A percentile compares a stretch with the other conserved stretches of the same genome.
Conservation (phyloP, 1,284 basidiomycete species). For the Ustilago bromivora region DNA sequence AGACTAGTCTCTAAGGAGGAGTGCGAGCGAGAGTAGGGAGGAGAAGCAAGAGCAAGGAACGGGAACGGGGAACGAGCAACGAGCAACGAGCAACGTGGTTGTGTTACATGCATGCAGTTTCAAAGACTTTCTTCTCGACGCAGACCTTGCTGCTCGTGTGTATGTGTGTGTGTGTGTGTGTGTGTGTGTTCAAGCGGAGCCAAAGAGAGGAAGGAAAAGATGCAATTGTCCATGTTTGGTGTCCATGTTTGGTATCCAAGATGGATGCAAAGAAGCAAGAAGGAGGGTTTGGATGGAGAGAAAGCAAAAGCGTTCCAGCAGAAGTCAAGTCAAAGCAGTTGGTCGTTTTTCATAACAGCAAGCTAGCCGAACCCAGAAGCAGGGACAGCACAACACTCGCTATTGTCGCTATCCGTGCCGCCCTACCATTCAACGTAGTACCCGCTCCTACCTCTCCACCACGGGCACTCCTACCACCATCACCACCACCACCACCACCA, state of each 20-base stretch:
- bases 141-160: too few species aligned
- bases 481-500: neutral
- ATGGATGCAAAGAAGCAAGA: neutral
- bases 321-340: neutral
- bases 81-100: too few species aligned
- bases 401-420: neutral
- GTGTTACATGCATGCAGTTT: too few species aligned
- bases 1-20: slow-evolving; percentile 40
- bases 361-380: neutral
- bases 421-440: neutral
- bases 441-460: neutral
- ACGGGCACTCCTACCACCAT: neutral
- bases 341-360: neutral
- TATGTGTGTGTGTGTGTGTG: too few species aligned
- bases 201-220: too few species aligned
- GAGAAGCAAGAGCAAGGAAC: too few species aligned
- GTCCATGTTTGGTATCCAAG: too few species aligned
- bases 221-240: too few species aligned
- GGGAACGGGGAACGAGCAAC: too few species aligned
- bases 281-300: neutral
- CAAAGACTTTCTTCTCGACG: too few species aligned
- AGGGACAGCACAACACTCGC: neutral
- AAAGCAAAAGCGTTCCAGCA: neutral
- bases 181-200: too few species aligned
- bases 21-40: neutral